Percentiles rank a stretch among this genome's conserved stretches.
These are phyloP conservation scores for Ambrosiella beaveri DNA, from an alignment of 2,329 filamentous ascomycete genomes.

Conservation along the genomic window DNA sequence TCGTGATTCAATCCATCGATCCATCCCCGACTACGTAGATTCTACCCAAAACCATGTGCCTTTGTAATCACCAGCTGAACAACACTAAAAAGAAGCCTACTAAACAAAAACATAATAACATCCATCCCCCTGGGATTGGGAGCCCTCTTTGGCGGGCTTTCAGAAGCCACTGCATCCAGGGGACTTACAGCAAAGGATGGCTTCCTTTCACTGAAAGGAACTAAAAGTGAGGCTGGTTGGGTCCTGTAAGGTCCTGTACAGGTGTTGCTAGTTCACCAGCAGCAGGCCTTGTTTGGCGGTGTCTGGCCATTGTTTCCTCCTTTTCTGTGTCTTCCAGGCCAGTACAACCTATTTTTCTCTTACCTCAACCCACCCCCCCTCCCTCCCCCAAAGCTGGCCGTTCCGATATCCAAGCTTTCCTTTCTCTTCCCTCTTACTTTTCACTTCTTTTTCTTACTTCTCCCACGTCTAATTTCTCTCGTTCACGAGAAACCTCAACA, in stretches of 20 bases:
- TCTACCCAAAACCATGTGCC: background rate
- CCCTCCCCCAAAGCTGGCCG: background rate
- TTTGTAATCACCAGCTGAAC: background rate
- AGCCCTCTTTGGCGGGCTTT: too few relatives aligned
- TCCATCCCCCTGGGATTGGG: too few relatives aligned
- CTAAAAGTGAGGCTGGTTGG: background rate
- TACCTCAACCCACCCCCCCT: background rate
- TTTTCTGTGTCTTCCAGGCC: background rate
- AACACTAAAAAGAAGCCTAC: background rate
- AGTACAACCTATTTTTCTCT: constrained; percentile 7
- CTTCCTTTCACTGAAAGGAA: background rate
- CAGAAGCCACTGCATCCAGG: too few relatives aligned
- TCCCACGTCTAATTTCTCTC: background rate
- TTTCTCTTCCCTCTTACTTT: constrained; percentile 9
- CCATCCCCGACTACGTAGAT: background rate
- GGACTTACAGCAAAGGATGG: too few relatives aligned
- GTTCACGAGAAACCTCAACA: constrained; percentile 3
- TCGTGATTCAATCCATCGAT: background rate
- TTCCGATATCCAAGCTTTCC: constrained; percentile 1
- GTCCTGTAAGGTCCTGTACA: background rate
- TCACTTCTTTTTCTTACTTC: constrained; percentile 8
- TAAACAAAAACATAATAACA: too few relatives aligned
- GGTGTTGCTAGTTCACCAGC: background rate
- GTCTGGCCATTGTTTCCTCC: background rate
- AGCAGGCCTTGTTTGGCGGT: background rate